Evolutionary conservation across 257 asterid species (phyloP).

Genomic region (Capsicum baccatum): DNA sequence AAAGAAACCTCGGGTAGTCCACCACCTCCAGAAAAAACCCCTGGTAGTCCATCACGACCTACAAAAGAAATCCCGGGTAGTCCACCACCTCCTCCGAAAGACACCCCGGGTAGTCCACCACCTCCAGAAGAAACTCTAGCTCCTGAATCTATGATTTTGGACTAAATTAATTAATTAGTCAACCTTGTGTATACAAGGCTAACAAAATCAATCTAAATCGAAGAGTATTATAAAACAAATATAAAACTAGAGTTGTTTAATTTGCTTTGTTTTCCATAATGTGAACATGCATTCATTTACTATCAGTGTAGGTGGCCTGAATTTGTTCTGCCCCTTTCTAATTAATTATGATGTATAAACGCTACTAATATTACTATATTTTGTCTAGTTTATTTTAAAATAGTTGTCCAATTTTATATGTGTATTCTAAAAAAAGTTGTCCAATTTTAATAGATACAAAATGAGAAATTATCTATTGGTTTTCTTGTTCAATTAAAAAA

Average conservation of each 20-base stretch:
- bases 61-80: fast-evolving
- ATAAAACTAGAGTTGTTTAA: not conserved
- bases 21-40: not conserved
- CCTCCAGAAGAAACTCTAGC: not conserved
- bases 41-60: not conserved
- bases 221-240: not conserved
- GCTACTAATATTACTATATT: not conserved
- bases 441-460: too few relatives aligned
- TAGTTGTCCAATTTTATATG: too few relatives aligned
- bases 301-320: not conserved
- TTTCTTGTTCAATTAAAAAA: too few relatives aligned
- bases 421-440: too few relatives aligned
- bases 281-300: not conserved
- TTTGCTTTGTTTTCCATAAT: constrained; percentile 7
- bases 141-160: not conserved
- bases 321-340: not conserved
- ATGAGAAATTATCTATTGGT: too few relatives aligned
- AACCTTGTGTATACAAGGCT: not conserved
- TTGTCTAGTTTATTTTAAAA: too few relatives aligned
- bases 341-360: not conserved
- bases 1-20: too few relatives aligned
- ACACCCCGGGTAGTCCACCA: not conserved
- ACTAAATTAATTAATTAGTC: not conserved
- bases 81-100: not conserved
- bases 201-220: not conserved